Base-by-base conservation (phyloP, 2,329 filamentous ascomycete genomes). In the Colletotrichum australisinense region DNA sequence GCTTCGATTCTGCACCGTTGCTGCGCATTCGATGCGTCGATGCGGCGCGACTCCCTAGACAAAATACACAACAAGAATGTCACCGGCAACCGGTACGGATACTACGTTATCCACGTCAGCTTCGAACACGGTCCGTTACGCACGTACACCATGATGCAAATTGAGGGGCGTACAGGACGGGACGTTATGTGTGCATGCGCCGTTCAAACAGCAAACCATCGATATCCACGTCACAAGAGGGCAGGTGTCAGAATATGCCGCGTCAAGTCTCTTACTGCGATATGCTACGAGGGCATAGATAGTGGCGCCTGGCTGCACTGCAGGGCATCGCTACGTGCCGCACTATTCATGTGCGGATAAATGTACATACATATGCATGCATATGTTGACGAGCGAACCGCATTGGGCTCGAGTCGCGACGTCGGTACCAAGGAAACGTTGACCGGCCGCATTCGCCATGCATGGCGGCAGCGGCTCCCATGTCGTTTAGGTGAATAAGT, bases 361-460 rank as follows among this genome's bases (percentile, higher is more conserved):
- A n/a, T 38, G 22, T 26, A 49, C 56, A 52, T 26, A 64, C 56
- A 52, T 26, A 64, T 60, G 69, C 69, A 72, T 72, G 59, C 58
- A 59, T 59, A 69, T 30, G 65, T 64, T 42, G 46, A 72, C 35
- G 65, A 72, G 65, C 65, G 65, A 73, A 56, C 70, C 60, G 67
- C 67, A 64, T 73, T 65, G 42, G 70, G 67, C 53, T 64, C 69
- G 69, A 72, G 70, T 73, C 70, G 70, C 70, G 70, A 73, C 60
- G 30, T 69, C 65, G 69, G 52, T 59, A 63, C 65, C 58, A 64
- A 63, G 24, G 52, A 72, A 59, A 58, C 53, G 58, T 69, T 63
- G 64, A 69, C 69, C 42, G 38, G 24, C 69, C 38, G 58, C 64
- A 72, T 38, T 32, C 26, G 24, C 19, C 60, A 46, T 65, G 70